These are phyloP conservation scores for Diaporthe destruens DNA, from an alignment of 2,329 filamentous ascomycete genomes.

Conservation along the genomic window DNA sequence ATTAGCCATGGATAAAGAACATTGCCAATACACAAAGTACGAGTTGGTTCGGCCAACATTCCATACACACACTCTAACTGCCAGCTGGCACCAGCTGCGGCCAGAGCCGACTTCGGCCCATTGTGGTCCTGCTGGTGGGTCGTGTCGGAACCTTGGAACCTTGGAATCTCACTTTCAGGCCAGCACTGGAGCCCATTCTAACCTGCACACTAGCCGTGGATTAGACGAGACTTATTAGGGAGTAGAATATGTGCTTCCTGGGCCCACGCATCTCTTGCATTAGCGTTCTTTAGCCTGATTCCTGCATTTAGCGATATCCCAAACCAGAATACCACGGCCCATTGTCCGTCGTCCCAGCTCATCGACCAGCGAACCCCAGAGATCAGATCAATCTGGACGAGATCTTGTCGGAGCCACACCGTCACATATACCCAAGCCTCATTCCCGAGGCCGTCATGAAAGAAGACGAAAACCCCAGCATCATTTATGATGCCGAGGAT, in stretches of 20 bases:
- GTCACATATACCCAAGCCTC: background rate
- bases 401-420: background rate
- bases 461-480: constrained; percentile 35
- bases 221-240: background rate
- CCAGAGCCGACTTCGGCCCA: constrained; percentile 4
- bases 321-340: background rate
- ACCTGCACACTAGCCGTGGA: background rate
- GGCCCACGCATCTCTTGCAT: background rate
- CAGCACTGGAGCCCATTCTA: background rate
- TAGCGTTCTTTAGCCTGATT: background rate
- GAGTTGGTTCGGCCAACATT: too few relatives aligned
- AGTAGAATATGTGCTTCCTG: background rate
- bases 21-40: background rate
- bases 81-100: constrained; percentile 25
- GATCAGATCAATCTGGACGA: too few relatives aligned
- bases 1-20: background rate
- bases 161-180: background rate
- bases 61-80: background rate
- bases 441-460: constrained; percentile 1
- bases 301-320: background rate
- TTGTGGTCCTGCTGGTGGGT: background rate
- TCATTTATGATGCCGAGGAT: constrained; percentile 39
- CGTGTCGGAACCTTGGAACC: background rate
- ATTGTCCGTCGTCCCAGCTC: background rate
- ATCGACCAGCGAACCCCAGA: too few relatives aligned